Evolutionary conservation across 805 yeast genomes (phyloP).

Genomic region (Isabelozyma heimii): DNA sequence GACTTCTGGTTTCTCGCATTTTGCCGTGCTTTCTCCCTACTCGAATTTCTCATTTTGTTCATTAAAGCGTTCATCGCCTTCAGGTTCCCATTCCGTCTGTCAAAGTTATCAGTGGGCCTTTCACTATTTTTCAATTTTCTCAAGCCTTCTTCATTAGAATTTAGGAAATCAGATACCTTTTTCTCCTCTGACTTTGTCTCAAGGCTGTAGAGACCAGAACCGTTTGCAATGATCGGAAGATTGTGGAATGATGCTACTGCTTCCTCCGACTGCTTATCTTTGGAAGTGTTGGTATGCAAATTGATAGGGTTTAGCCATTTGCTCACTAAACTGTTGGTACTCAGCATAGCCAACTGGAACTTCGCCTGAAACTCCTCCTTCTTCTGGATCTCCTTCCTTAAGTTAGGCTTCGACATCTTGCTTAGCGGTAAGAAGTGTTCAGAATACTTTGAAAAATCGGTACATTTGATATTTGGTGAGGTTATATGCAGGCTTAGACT

Average conservation of each 20-base stretch:
- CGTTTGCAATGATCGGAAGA: slow-evolving; percentile 33
- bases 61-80: slow-evolving; percentile 37
- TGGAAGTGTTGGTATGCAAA: neutral
- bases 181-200: slow-evolving; percentile 9
- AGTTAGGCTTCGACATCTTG: slow-evolving; percentile 11
- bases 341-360: slow-evolving; percentile 42
- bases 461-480: no score
- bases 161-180: slow-evolving; percentile 26
- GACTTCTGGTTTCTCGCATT: neutral
- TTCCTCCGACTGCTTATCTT: neutral
- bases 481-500: no score
- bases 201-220: slow-evolving; percentile 20
- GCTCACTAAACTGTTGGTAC: slow-evolving; percentile 29
- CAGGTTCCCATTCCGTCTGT: slow-evolving; percentile 13
- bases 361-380: slow-evolving; percentile 47
- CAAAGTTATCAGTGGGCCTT: neutral
- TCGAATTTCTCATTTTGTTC: slow-evolving; percentile 31
- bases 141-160: neutral
- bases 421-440: neutral
- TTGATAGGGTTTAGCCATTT: slow-evolving; percentile 35
- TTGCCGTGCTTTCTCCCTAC: slow-evolving; percentile 15
- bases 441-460: neutral
- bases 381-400: slow-evolving; percentile 41
- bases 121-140: slow-evolving; percentile 3
- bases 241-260: slow-evolving; percentile 20